phyloP scores from a whole-genome alignment of 495 filamentous ascomycete genomes.

The Talaromyces adpressus region DNA sequence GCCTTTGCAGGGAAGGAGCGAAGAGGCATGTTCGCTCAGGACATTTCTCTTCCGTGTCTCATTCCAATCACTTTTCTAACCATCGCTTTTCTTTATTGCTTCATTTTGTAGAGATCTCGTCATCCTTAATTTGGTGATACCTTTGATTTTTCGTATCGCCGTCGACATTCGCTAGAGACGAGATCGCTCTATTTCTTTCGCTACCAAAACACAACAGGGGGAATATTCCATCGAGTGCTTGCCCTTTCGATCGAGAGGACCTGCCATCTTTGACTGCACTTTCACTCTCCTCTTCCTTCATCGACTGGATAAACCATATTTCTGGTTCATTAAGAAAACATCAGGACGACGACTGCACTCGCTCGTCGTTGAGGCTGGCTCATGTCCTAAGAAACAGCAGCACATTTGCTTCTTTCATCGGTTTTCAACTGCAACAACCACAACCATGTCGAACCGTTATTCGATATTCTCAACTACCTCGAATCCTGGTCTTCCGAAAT shows the following conservation, averaged over 20 bases:
- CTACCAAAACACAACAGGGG: neutral
- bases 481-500: constrained; percentile 51
- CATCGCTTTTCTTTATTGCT: constrained; percentile 1
- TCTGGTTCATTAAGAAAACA: neutral
- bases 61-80: neutral
- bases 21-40: constrained; percentile 3
- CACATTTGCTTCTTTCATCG: neutral
- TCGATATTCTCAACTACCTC: constrained; percentile 81
- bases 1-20: neutral
- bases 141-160: constrained; percentile 1
- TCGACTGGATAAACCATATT: neutral
- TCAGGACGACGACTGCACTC: constrained; percentile 1
- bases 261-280: neutral
- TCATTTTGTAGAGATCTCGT: neutral
- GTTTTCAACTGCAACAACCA: neutral
- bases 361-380: constrained; percentile 3
- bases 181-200: neutral
- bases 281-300: neutral
- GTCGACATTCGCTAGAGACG: constrained; percentile 5
- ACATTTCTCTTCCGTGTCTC: neutral
- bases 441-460: constrained; percentile 69
- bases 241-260: neutral
- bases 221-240: neutral
- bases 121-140: neutral
- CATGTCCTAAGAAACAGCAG: constrained; percentile 1